Evolutionary conservation across 345 rosid genomes (phyloP), one percentile per base, ranked within the genome.

Genomic region (Kernera saxatilis): DNA sequence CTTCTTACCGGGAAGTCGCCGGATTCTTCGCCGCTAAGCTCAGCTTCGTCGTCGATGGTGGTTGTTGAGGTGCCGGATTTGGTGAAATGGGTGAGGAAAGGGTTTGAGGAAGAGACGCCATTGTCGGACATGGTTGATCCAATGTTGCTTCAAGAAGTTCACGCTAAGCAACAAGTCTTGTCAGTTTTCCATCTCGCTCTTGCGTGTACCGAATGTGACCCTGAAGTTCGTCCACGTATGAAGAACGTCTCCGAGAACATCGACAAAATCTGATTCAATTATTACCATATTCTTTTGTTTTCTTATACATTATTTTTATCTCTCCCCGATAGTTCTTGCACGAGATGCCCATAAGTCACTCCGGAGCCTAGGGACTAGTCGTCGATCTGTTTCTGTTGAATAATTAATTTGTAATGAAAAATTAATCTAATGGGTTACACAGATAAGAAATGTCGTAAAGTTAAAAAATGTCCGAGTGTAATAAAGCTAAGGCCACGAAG

Each of bases 51-150:
- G 0, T 86, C 97, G 0, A 77, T 87, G 3, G 78, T 80, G 3
- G 88, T 96, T 12, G 54, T 80, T 0, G 99, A 91, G 71, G 81
- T 88, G 14, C 84, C 82, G 11, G 98, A 91, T 82, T 69, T 92
- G 3, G 98, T 95, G 58, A 86, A 81, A 82, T 89, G 96, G 97
- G 98, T 90, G 51, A 84, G 85, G 77, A 95, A 90, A 74, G 99
- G 99, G 8, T 95, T 95, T 37, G 92, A 86, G 53, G 93, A 88
- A 61, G 97, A 89, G 77, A 81, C 83, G 30, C 91, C 93, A 0
- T 79, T 95, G 26, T 88, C 98, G 12, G 94, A 92, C 9, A 88
- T 91, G 98, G 98, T 95, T 5, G 99, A 92, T 67, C 93, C 93
- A 0, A 41, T 77, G 76, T 75, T 95, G 82, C 81, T 94, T 2